Conservation (phyloP, 768 basidiomycete species). For the Sistotremastrum niveocremeum region DNA sequence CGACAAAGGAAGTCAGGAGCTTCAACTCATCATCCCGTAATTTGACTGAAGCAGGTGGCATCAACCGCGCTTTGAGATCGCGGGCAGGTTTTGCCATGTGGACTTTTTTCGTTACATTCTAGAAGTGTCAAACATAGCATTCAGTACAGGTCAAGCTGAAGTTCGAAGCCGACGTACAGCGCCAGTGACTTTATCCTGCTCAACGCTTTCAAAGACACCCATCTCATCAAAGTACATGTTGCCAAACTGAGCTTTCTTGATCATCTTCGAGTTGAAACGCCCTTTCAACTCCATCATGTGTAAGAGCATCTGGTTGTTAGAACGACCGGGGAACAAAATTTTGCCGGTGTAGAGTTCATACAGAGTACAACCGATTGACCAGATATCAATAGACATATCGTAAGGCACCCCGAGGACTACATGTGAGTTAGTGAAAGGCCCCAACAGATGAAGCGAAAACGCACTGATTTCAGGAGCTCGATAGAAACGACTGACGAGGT, state of each 20-base stretch:
- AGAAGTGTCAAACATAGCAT: conserved; percentile 10
- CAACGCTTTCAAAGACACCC: conserved; percentile 73
- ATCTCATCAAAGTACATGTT: conserved; percentile 90
- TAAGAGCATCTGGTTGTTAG: conserved; percentile 95
- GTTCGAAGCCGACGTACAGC: conserved; percentile 38
- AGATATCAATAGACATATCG: conserved; percentile 85
- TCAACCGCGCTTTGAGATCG: conserved; percentile 69
- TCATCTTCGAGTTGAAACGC: conserved; percentile 82
- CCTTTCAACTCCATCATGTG: conserved; percentile 98
- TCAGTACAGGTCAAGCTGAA: background rate
- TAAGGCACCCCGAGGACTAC: conserved; percentile 91
- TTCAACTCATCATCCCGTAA: conserved; percentile 84
- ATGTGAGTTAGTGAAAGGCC: conserved; percentile 8
- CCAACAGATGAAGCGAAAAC: conserved; percentile 1
- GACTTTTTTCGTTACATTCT: conserved; percentile 75
- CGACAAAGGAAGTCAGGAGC: conserved; percentile 65
- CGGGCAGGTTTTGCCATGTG: conserved; percentile 71
- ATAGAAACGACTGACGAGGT: conserved; percentile 94
- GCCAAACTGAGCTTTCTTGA: conserved; percentile 89
- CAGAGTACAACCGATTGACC: conserved; percentile 97
- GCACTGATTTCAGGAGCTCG: conserved; percentile 97
- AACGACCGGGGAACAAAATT: conserved; percentile 91
- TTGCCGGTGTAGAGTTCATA: conserved; percentile 93
- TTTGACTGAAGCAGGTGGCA: conserved; percentile 68
- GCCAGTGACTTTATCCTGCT: conserved; percentile 74